A percentile compares a stretch with the other conserved stretches of the same genome.
Conservation (phyloP, 176 grass and related monocot species). For the Carex littledalei region DNA sequence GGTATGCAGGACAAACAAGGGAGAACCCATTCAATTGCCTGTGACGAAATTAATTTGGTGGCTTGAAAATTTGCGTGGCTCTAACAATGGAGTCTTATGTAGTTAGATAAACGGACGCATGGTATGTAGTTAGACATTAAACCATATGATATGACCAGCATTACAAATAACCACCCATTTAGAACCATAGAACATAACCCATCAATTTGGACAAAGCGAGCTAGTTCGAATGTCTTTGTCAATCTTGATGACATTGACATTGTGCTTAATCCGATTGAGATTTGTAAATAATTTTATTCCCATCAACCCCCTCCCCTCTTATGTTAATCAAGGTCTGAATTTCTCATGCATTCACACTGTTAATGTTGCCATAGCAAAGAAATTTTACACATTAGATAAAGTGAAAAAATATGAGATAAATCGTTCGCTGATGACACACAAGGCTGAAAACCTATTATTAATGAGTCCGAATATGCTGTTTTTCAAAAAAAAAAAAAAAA, state of each 20-base stretch:
- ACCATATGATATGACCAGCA: background rate
- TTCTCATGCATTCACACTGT: background rate
- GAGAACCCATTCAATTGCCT: background rate
- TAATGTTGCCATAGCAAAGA: background rate
- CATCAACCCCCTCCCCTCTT: background rate
- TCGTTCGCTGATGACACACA: too few relatives aligned
- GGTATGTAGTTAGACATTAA: too few relatives aligned
- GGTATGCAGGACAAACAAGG: too few relatives aligned
- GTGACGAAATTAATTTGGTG: background rate
- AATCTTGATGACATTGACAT: background rate
- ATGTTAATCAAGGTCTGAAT: background rate
- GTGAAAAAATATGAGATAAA: too few relatives aligned
- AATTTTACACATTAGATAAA: too few relatives aligned
- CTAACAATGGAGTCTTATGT: background rate
- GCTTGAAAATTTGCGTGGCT: background rate
- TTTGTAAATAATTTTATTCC: background rate
- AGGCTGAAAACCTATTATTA: too few relatives aligned
- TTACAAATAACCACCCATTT: too few relatives aligned
- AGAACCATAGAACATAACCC: background rate
- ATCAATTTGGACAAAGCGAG: background rate
- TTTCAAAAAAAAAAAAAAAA: too few relatives aligned
- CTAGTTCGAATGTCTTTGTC: background rate
- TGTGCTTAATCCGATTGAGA: background rate
- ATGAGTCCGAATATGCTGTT: too few relatives aligned
- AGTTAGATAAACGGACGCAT: too few relatives aligned